Evolutionary conservation across 495 filamentous ascomycete species (phyloP), one percentile per base, ranked within the genome.

Genomic region (Aspergillus diversus): DNA sequence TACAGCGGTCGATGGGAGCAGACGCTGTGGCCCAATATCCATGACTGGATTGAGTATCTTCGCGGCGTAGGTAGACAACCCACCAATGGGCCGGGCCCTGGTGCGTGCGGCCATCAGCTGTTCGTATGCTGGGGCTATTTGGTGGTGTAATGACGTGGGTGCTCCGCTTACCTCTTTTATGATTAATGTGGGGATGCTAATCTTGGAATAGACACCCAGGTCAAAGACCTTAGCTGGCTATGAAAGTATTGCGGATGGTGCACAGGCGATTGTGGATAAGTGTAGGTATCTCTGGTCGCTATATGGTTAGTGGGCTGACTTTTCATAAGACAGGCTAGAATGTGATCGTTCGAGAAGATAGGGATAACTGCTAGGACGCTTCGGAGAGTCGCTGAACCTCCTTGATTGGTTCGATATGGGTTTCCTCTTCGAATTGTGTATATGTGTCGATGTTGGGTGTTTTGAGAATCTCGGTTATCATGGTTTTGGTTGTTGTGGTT

Each of bases 121-220:
- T n/a, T n/a, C 31, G 33, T 35, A 33, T 15, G n/a, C 7, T 17
- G 27, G 17, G 8, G 60, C 60, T 1, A 51, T 62, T 15, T 49
- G 17, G 13, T 62, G 60, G 60, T 62, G 60, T 21, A 62, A 62
- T 50, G 52, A 62, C 50, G 60, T 60, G 15, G 15, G 58, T 27
- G 17, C n/a, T 21, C 46, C 49, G 32, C 2, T 27, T 27, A 27
- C 21, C 21, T 27, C 21, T 27, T 2, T 27, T 27, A 27, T 2
- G 21, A 2, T 27, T 21, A 48, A 48, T 49, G 21, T 33, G 33
- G 39, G 16, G 43, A 35, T 33, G 57, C 31, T 35, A 21, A 35
- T 35, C 15, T 4, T 37, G 7, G 11, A 27, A 27, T 27, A 12
- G 33, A 54, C 12, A 1, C 17, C 50, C 31, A 27, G 12, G 1